Evolutionary conservation across 768 basidiomycete genomes (phyloP).

Genomic region (Kwoniella dejecticola): DNA sequence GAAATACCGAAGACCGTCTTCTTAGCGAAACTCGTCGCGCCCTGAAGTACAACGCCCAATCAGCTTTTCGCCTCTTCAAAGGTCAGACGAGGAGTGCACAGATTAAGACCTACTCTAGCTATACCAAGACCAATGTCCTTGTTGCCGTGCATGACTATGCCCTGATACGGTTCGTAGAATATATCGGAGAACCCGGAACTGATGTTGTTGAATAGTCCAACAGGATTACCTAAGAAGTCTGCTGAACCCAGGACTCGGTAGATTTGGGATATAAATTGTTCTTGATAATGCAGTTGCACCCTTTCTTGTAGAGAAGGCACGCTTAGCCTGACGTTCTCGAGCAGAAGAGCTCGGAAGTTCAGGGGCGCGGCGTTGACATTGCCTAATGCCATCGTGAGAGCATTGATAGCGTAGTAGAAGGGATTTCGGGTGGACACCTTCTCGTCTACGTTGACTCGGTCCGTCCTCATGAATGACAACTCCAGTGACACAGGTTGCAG

Average conservation of each 20-base stretch:
- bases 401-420: slow-evolving; percentile 87
- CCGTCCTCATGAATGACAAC: slow-evolving; percentile 96
- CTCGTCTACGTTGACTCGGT: slow-evolving; percentile 86
- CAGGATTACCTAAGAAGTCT: slow-evolving; percentile 76
- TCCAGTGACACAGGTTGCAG: slow-evolving; percentile 90
- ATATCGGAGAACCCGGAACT: slow-evolving; percentile 97
- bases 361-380: slow-evolving; percentile 95
- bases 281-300: slow-evolving; percentile 86
- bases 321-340: slow-evolving; percentile 90
- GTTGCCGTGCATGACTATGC: slow-evolving; percentile 94
- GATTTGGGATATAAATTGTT: slow-evolving; percentile 88
- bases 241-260: slow-evolving; percentile 98
- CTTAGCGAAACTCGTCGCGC: slow-evolving; percentile 96
- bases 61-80: slow-evolving; percentile 7
- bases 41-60: slow-evolving; percentile 60
- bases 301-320: slow-evolving; percentile 80
- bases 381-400: slow-evolving; percentile 92
- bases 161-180: slow-evolving; percentile 97
- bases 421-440: slow-evolving; percentile 75
- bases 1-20: slow-evolving; percentile 96
- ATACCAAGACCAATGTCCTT: slow-evolving; percentile 91
- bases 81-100: neutral
- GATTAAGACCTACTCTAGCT: slow-evolving; percentile 67
- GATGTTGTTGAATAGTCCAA: slow-evolving; percentile 96
- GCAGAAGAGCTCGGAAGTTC: slow-evolving; percentile 86